These are phyloP conservation scores for Stagonosporopsis chrysanthemi DNA, from an alignment of 2,329 filamentous ascomycete genomes.

Conservation along the genomic window DNA sequence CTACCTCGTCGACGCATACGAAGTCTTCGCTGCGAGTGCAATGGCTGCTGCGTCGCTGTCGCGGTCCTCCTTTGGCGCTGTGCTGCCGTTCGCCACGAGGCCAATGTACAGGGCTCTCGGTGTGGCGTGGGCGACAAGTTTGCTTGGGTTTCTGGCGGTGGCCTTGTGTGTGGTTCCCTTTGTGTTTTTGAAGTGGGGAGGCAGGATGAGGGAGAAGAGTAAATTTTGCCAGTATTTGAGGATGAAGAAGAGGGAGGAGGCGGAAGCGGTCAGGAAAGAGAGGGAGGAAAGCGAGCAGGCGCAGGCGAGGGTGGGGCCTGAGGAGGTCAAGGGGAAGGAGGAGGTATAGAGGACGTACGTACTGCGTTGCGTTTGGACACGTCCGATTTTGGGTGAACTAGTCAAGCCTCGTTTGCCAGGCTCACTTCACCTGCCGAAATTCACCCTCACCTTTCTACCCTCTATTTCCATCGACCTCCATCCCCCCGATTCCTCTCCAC, in stretches of 20 bases:
- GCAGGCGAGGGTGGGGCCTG: background rate
- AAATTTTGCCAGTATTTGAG: slow-evolving; percentile 69
- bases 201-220: slow-evolving; percentile 62
- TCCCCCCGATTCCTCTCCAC: too few relatives aligned
- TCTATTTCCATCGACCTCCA: too few relatives aligned
- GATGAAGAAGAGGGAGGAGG: slow-evolving; percentile 44
- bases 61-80: slow-evolving; percentile 77
- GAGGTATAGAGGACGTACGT: slow-evolving; percentile 13
- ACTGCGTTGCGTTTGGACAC: too few relatives aligned
- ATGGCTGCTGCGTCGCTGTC: slow-evolving; percentile 85
- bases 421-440: too few relatives aligned
- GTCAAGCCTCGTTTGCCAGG: too few relatives aligned
- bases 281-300: slow-evolving; percentile 11
- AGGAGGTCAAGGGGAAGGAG: slow-evolving; percentile 23
- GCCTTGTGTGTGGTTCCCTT: slow-evolving; percentile 65
- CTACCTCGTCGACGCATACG: slow-evolving; percentile 72
- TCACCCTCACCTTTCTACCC: too few relatives aligned
- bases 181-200: slow-evolving; percentile 63
- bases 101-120: slow-evolving; percentile 73
- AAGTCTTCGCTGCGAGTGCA: slow-evolving; percentile 76
- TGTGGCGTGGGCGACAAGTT: slow-evolving; percentile 69
- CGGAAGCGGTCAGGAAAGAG: slow-evolving; percentile 30
- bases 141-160: slow-evolving; percentile 59
- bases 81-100: slow-evolving; percentile 56
- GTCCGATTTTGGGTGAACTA: too few relatives aligned